Conservation (phyloP, 805 yeast genomes). For the Zygoascus tannicola region DNA sequence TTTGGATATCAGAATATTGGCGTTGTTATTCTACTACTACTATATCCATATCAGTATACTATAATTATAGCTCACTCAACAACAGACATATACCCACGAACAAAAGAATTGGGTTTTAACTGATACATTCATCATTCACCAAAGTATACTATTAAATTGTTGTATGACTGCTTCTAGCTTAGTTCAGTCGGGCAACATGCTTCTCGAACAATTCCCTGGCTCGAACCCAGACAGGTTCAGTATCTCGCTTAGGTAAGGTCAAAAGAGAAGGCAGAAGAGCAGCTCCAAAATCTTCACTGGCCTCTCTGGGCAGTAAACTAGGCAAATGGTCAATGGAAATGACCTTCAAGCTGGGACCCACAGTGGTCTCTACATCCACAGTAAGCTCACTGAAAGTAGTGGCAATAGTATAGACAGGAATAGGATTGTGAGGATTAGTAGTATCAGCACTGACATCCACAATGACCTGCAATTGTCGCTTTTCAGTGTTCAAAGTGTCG, state of each 20-base stretch:
- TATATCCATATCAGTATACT: no score
- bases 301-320: constrained; percentile 90
- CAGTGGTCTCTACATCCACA: constrained; percentile 65
- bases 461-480: constrained; percentile 78
- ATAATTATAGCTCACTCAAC: no score
- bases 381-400: constrained; percentile 90
- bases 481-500: constrained; percentile 52
- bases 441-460: constrained; percentile 99
- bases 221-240: constrained; percentile 85
- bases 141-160: no score
- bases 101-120: no score
- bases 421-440: constrained; percentile 95
- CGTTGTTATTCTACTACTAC: no score
- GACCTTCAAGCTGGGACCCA: constrained; percentile 82
- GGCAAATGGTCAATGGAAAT: constrained; percentile 96
- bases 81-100: no score
- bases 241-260: constrained; percentile 70
- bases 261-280: constrained; percentile 86
- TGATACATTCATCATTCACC: no score
- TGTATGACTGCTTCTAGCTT: no score
- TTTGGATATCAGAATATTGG: no score
- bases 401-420: constrained; percentile 85
- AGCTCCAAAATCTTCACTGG: constrained; percentile 81
- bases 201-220: constrained; percentile 78
- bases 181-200: constrained; percentile 62